A percentile compares a stretch with the other conserved stretches of the same genome.
phyloP scores from a whole-genome alignment of 73 alveolate species.

The Paramecium biaurelia region DNA sequence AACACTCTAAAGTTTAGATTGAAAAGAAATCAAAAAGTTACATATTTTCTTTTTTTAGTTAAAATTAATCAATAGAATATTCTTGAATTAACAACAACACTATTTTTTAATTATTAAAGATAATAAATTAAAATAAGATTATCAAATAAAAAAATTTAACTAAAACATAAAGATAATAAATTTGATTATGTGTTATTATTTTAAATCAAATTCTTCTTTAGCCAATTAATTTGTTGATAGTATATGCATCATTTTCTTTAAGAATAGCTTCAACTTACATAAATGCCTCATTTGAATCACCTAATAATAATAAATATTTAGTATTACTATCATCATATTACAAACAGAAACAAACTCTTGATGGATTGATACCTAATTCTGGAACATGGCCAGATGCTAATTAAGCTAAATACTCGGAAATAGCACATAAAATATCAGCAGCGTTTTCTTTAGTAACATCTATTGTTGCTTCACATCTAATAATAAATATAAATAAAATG shows the following conservation, averaged over 20 bases:
- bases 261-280: background rate
- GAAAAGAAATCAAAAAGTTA: no score
- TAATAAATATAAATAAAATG: background rate
- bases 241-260: background rate
- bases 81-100: no score
- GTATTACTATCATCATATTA: background rate
- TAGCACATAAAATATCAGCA: constrained; percentile 29
- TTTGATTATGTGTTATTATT: background rate
- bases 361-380: constrained; percentile 5
- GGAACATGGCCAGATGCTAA: constrained; percentile 6
- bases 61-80: no score
- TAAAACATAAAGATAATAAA: background rate
- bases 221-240: background rate
- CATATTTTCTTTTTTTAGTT: no score
- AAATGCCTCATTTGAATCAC: background rate
- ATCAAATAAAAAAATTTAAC: no score
- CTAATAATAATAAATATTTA: background rate
- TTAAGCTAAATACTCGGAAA: constrained; percentile 18
- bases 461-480: constrained; percentile 21
- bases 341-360: constrained; percentile 40
- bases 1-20: no score
- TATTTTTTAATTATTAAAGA: no score
- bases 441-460: constrained; percentile 4
- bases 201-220: background rate
- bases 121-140: no score